Conservation (phyloP, 805 yeast genomes). For the Metschnikowia noctiluminum region DNA sequence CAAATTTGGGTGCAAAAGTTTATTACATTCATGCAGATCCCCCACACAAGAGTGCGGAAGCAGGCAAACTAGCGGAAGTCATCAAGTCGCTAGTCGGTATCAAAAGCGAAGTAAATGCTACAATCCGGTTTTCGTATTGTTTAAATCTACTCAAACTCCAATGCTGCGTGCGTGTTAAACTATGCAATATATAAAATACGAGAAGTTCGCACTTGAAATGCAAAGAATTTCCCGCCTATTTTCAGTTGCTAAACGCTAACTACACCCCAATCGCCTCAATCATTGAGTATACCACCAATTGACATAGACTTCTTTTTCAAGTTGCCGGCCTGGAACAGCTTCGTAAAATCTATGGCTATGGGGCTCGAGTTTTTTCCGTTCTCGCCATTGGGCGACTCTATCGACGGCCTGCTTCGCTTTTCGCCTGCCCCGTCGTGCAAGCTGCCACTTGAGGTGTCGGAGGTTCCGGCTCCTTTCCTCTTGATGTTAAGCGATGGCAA, state of each 20-base stretch:
- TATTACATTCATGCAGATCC: neutral
- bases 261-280: conserved; percentile 1
- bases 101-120: no score
- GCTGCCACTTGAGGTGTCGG: neutral
- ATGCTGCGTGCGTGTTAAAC: neutral
- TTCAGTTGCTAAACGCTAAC: no score
- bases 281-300: conserved; percentile 40
- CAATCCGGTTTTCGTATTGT: no score
- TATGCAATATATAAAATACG: neutral
- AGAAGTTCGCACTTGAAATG: neutral
- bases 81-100: no score
- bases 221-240: neutral
- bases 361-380: conserved; percentile 5
- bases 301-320: conserved; percentile 28
- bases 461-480: neutral
- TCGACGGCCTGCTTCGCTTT: neutral
- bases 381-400: neutral
- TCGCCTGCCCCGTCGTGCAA: neutral
- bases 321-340: conserved; percentile 12
- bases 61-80: no score
- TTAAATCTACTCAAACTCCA: no score
- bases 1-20: conserved; percentile 12
- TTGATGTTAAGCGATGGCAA: conserved; percentile 13
- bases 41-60: no score
- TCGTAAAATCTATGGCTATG: conserved; percentile 20